A percentile compares a stretch with the other conserved stretches of the same genome.
Evolutionary conservation across 1,284 basidiomycete species (phyloP).

Genomic region (Schizopora paradoxa): DNA sequence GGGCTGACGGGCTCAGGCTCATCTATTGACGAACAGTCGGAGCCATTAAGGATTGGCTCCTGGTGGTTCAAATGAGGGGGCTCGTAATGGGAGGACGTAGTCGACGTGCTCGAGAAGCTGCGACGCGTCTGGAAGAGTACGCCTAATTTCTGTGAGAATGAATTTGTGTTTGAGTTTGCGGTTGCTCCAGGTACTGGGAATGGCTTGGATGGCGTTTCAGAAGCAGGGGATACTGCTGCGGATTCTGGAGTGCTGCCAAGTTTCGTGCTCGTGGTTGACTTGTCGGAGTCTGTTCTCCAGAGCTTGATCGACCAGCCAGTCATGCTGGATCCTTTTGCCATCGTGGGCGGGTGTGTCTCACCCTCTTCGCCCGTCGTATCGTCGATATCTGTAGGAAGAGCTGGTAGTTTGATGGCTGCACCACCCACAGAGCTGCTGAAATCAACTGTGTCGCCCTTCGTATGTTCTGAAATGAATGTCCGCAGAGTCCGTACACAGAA

Average conservation of each 20-base stretch:
- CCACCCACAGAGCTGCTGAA: slow-evolving; percentile 25
- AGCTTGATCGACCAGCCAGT: slow-evolving; percentile 18
- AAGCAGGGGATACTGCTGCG: no score
- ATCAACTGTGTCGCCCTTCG: slow-evolving; percentile 39
- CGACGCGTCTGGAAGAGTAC: no score
- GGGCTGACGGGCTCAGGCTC: slow-evolving; percentile 13
- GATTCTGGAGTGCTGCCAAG: no score
- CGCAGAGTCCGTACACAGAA: slow-evolving; percentile 76
- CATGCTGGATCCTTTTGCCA: no score
- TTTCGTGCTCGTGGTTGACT: slow-evolving; percentile 1
- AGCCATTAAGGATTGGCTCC: slow-evolving; percentile 15
- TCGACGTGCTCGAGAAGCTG: slow-evolving; percentile 11
- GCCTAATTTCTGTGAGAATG: no score
- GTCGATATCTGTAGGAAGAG: slow-evolving; percentile 50
- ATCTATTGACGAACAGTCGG: slow-evolving; percentile 10
- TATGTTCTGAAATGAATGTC: slow-evolving; percentile 79
- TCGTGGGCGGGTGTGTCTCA: slow-evolving; percentile 18
- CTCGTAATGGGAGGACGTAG: slow-evolving; percentile 1
- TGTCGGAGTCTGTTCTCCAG: slow-evolving; percentile 5
- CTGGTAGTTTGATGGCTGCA: slow-evolving; percentile 43
- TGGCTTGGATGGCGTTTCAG: no score
- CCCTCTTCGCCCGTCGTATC: slow-evolving; percentile 34
- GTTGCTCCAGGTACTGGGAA: no score
- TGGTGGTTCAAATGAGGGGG: slow-evolving; percentile 11
- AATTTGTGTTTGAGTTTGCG: no score